phyloP scores from a whole-genome alignment of 192 early-diverging fungal species.

The Linnemannia hyalina region DNA sequence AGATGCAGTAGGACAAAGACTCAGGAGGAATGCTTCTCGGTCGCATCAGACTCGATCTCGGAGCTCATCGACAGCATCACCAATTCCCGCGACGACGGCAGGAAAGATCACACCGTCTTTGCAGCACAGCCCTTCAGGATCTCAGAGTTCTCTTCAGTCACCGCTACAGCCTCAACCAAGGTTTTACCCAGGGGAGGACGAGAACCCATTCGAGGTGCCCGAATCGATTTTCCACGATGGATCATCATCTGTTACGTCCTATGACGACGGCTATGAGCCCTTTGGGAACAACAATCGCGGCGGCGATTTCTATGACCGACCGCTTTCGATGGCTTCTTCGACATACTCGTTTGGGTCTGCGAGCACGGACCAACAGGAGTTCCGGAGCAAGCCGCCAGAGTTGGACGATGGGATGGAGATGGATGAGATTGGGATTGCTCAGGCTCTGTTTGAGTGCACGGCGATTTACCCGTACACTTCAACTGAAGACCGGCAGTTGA shows the following conservation, averaged over 20 bases:
- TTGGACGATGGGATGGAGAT: conserved; percentile 45
- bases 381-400: conserved; percentile 32
- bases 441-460: conserved; percentile 54
- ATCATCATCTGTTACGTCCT: conserved; percentile 12
- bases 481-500: conserved; percentile 42
- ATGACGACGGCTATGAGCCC: conserved; percentile 25
- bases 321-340: conserved; percentile 13
- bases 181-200: conserved; percentile 50
- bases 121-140: conserved; percentile 23
- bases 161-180: conserved; percentile 24
- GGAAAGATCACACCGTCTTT: conserved; percentile 3
- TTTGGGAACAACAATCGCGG: conserved; percentile 7
- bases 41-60: conserved; percentile 5
- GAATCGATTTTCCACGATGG: conserved; percentile 52
- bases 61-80: conserved; percentile 27
- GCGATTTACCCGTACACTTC: conserved; percentile 49
- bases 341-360: conserved; percentile 24
- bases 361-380: conserved; percentile 32
- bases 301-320: conserved; percentile 10
- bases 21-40: conserved; percentile 3
- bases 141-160: conserved; percentile 12
- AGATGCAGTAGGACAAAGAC: conserved; percentile 6
- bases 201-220: conserved; percentile 57
- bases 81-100: neutral
- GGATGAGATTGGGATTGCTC: conserved; percentile 50